Percentiles rank a stretch among this genome's conserved stretches.
phyloP scores from a whole-genome alignment of 495 filamentous ascomycete species.

The Trypethelium eluteriae region DNA sequence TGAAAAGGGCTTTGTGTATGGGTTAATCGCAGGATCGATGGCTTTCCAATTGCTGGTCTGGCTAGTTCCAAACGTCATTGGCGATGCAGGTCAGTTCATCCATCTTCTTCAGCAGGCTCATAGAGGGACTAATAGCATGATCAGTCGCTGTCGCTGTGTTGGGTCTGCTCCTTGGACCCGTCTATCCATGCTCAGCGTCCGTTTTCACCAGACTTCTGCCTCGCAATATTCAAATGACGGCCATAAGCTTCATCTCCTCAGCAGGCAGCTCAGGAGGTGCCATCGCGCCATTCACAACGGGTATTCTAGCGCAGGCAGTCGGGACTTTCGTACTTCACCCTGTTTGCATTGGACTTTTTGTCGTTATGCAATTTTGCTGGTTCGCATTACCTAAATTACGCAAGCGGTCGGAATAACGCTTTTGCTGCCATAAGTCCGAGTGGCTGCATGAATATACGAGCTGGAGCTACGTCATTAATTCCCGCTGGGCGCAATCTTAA shows the following conservation, averaged over 20 bases:
- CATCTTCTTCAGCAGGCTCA: neutral
- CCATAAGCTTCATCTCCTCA: constrained; percentile 61
- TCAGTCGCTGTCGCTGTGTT: constrained; percentile 58
- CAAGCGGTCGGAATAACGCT: constrained; percentile 47
- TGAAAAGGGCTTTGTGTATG: constrained; percentile 58
- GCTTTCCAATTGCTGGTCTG: constrained; percentile 66
- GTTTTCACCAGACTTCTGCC: constrained; percentile 58
- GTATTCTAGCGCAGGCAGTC: constrained; percentile 57
- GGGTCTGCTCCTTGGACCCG: constrained; percentile 68
- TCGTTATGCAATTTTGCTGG: constrained; percentile 63
- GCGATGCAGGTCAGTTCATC: constrained; percentile 45
- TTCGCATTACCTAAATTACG: constrained; percentile 44
- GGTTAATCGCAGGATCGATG: constrained; percentile 51
- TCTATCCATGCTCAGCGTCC: constrained; percentile 64
- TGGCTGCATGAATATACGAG: neutral
- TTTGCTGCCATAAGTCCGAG: neutral
- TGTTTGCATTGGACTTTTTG: constrained; percentile 56
- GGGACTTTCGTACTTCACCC: constrained; percentile 74
- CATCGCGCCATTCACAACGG: constrained; percentile 66
- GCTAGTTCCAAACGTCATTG: constrained; percentile 63
- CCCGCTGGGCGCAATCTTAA: too few species aligned
- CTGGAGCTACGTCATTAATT: neutral
- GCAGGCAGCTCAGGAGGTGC: constrained; percentile 70
- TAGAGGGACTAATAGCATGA: constrained; percentile 7
- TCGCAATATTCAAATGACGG: constrained; percentile 55